Evolutionary conservation across 1,284 basidiomycete genomes (phyloP), one percentile per base, ranked within the genome.

Genomic region (Trametes pubescens): DNA sequence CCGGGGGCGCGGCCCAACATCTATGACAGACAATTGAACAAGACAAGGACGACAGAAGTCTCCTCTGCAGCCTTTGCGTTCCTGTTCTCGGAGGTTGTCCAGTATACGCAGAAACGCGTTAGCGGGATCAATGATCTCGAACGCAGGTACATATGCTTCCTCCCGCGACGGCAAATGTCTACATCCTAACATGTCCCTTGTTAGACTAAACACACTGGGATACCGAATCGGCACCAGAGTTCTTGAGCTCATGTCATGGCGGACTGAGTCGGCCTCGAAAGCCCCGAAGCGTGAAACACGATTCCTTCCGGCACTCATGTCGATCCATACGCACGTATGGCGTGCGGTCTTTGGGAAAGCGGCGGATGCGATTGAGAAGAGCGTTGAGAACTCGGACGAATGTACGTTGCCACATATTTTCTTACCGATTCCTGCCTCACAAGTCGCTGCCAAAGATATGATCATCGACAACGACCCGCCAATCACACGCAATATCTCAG

Each of bases 391-490:
- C 60, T 89, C 92, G 34, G 96, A 99, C 75, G 97, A 99, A 82
- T 99, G 95, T 93, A 71, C 65, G 91, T 80, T 48, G 61, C 57
- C 3, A 57, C 44, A 38, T 52, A 40, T 35, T 44, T 53, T 52
- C 44, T 51, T 37, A 40, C 43, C 11, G 4, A 47, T 29, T 18
- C 18, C 10, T 34, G 22, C 8, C 24, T 54, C 58, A 35, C 11
- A 48, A 22, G 43, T 55, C 51, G 10, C 8, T 44, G 13, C 59
- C 64, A n/a, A 72, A 97, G 96, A 99, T 79, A 99, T 99, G 98
- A 95, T 99, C 69, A 93, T 97, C 65, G 94, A 98, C 81, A 99
- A 99, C 75, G 91, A 95, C 74, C 96, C 98, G 13, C 86, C 92
- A 22, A 86, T 99, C 68, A 96, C 98, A 60, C 88, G 93, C 68